Conservation (phyloP, 192 early-diverging fungal species). For the Mortierella claussenii region DNA sequence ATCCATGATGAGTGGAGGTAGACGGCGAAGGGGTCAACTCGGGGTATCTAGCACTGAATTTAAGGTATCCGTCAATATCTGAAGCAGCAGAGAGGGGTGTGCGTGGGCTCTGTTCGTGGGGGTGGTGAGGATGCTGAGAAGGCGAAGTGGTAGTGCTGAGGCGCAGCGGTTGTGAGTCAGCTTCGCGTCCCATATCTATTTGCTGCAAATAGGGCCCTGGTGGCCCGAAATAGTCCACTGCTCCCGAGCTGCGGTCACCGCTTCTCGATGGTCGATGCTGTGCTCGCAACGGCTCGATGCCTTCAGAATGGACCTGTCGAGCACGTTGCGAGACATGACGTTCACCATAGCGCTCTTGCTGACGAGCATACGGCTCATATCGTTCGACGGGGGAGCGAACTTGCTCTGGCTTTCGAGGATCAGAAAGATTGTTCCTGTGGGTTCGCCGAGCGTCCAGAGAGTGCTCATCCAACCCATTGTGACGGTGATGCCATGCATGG, state of each 20-base stretch:
- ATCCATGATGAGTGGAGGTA: background rate
- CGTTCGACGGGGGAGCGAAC: too few relatives aligned
- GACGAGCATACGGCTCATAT: too few relatives aligned
- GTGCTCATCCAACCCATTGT: too few relatives aligned
- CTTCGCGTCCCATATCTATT: background rate
- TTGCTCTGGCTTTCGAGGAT: too few relatives aligned
- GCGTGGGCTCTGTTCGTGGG: conserved; percentile 3
- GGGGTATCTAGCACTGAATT: background rate
- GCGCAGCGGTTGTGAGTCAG: conserved; percentile 2
- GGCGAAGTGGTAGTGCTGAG: background rate
- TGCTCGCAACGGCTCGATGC: background rate
- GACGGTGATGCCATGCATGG: too few relatives aligned
- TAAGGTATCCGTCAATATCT: conserved; percentile 1
- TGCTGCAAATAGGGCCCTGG: background rate
- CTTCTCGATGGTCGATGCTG: background rate
- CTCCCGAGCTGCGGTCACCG: background rate
- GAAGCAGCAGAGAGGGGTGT: conserved; percentile 11
- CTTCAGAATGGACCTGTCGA: background rate
- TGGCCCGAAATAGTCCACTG: background rate
- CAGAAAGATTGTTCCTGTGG: too few relatives aligned
- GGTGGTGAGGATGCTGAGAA: background rate
- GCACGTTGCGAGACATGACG: too few relatives aligned
- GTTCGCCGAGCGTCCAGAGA: too few relatives aligned
- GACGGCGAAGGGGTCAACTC: background rate
- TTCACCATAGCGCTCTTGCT: too few relatives aligned